phyloP scores from a whole-genome alignment of 2,329 filamentous ascomycete species.

The Fusarium camptoceras region DNA sequence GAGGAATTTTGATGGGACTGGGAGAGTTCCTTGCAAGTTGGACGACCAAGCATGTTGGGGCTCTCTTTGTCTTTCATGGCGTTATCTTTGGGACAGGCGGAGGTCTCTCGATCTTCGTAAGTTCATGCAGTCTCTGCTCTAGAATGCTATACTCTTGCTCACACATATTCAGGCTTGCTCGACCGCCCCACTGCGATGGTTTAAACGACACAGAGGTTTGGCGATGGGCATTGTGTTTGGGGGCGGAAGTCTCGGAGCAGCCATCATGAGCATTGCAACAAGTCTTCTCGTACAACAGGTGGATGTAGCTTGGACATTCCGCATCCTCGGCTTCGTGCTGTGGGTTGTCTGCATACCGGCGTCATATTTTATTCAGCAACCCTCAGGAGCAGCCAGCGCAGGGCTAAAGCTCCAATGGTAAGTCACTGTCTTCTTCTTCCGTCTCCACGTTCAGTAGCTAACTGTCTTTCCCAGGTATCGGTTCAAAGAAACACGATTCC shows the following conservation, averaged over 20 bases:
- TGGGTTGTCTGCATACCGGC: slow-evolving; percentile 49
- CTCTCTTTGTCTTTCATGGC: slow-evolving; percentile 45
- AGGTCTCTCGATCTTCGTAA: slow-evolving; percentile 41
- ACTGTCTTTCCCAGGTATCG: slow-evolving; percentile 35
- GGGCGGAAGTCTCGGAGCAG: slow-evolving; percentile 47
- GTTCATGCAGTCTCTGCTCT: accelerated
- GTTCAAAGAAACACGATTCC: slow-evolving; percentile 44
- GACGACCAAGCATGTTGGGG: slow-evolving; percentile 40
- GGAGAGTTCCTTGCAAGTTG: slow-evolving; percentile 48
- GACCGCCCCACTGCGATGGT: slow-evolving; percentile 42
- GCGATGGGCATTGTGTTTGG: slow-evolving; percentile 49
- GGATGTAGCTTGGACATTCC: slow-evolving; percentile 47
- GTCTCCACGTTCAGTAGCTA: accelerated
- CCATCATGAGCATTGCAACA: slow-evolving; percentile 46
- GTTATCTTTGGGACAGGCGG: slow-evolving; percentile 46
- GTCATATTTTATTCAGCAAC: slow-evolving; percentile 44
- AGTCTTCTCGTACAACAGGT: slow-evolving; percentile 41
- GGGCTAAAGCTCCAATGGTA: slow-evolving; percentile 45
- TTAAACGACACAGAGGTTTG: slow-evolving; percentile 45
- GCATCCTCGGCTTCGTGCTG: slow-evolving; percentile 43
- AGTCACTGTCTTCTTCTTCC: accelerated
- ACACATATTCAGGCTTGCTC: slow-evolving; percentile 25
- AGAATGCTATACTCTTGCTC: accelerated
- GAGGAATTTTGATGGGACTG: slow-evolving; percentile 45
- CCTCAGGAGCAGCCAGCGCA: slow-evolving; percentile 12